These are phyloP conservation scores for Rhodotorula sp. DNA, from an alignment of 1,284 basidiomycete genomes.

Conservation along the genomic window DNA sequence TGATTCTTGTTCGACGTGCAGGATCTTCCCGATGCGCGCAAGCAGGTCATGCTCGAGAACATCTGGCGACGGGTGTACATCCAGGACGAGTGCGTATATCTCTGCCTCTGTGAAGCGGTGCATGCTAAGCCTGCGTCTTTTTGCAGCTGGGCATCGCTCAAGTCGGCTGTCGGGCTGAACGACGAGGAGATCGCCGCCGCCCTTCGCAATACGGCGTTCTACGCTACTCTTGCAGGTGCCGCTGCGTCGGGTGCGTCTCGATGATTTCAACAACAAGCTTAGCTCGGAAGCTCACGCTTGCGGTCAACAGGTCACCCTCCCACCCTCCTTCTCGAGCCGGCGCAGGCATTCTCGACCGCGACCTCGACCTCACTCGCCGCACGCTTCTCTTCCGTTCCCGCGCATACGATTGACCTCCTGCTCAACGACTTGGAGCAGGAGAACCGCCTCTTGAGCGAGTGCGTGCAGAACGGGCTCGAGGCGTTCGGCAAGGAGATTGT, in stretches of 20 bases:
- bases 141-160: slow-evolving; percentile 68
- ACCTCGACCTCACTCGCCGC: slow-evolving; percentile 31
- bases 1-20: slow-evolving; percentile 61
- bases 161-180: slow-evolving; percentile 65
- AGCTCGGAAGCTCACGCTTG: not conserved
- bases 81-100: slow-evolving; percentile 72
- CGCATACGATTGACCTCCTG: slow-evolving; percentile 38
- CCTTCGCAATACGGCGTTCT: slow-evolving; percentile 69
- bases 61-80: slow-evolving; percentile 86
- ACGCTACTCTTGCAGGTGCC: slow-evolving; percentile 59
- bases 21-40: slow-evolving; percentile 68
- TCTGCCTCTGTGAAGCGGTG: not conserved
- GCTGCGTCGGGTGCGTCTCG: slow-evolving; percentile 4
- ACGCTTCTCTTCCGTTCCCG: not conserved
- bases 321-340: slow-evolving; percentile 23
- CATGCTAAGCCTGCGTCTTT: not conserved
- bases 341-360: slow-evolving; percentile 46
- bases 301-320: not conserved
- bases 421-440: slow-evolving; percentile 48
- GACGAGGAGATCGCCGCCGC: slow-evolving; percentile 69
- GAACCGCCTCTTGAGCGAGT: slow-evolving; percentile 17
- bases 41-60: slow-evolving; percentile 66
- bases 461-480: slow-evolving; percentile 26
- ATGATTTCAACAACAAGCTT: not conserved
- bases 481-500: slow-evolving; percentile 16